Conservation (phyloP, 176 grass and related monocot species). For the Carex kokanica region DNA sequence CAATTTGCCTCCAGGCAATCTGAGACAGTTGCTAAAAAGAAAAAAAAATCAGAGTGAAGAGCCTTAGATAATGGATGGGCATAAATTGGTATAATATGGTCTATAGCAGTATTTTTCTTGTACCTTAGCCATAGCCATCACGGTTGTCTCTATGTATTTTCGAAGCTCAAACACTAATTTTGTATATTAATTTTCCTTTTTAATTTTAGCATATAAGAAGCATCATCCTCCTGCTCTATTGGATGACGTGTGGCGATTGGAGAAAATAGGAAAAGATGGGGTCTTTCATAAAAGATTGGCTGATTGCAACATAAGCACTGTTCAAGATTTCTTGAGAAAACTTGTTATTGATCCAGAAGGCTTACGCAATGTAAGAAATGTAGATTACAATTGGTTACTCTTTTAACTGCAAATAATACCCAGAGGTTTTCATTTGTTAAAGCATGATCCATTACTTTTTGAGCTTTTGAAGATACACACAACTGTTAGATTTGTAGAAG, state of each 20-base stretch:
- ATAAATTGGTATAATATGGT: background rate
- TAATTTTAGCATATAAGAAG: slow-evolving; percentile 80
- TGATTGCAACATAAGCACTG: slow-evolving; percentile 59
- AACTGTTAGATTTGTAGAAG: background rate
- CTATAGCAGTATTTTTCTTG: background rate
- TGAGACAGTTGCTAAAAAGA: background rate
- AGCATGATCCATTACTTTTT: background rate
- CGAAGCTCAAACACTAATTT: background rate
- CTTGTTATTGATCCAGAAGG: slow-evolving; percentile 58
- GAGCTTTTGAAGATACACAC: background rate
- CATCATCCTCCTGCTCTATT: slow-evolving; percentile 80
- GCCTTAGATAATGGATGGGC: background rate
- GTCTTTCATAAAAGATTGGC: slow-evolving; percentile 77
- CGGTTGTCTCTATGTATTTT: background rate
- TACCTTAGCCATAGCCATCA: background rate
- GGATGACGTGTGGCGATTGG: slow-evolving; percentile 95
- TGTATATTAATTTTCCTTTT: background rate
- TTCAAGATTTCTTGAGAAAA: slow-evolving; percentile 82
- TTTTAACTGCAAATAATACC: background rate
- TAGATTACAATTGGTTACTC: background rate
- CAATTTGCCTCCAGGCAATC: background rate
- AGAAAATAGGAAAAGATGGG: slow-evolving; percentile 93
- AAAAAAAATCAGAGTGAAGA: background rate
- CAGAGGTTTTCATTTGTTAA: background rate
- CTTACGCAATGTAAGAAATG: slow-evolving; percentile 60